A percentile compares a stretch with the other conserved stretches of the same genome.
Evolutionary conservation across 305 asterid genomes (phyloP).

Genomic region (Solanum aculeatissimum): DNA sequence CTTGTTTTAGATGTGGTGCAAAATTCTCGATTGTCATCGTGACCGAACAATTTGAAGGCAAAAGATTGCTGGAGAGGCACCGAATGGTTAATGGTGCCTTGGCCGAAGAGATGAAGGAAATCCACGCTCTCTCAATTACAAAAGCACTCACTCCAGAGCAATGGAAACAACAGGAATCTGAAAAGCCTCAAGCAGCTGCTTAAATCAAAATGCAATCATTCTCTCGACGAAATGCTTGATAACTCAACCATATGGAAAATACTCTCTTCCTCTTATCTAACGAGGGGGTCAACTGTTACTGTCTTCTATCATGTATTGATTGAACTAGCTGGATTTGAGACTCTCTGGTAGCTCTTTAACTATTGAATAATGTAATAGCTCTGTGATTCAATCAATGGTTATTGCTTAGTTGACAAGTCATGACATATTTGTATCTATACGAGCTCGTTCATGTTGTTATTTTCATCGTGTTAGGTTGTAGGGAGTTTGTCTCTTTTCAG

Average conservation of each 20-base stretch:
- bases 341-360: neutral
- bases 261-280: neutral
- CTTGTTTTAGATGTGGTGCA: slow-evolving; percentile 65
- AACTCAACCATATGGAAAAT: neutral
- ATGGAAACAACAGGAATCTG: slow-evolving; percentile 59
- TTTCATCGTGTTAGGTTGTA: neutral
- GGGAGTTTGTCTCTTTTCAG: neutral
- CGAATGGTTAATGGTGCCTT: slow-evolving; percentile 68
- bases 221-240: neutral
- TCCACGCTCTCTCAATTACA: slow-evolving; percentile 82
- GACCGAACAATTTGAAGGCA: slow-evolving; percentile 69
- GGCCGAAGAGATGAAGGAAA: slow-evolving; percentile 65
- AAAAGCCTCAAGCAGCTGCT: slow-evolving; percentile 33
- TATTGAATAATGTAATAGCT: neutral
- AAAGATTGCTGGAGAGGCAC: slow-evolving; percentile 85
- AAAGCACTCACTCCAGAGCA: slow-evolving; percentile 76
- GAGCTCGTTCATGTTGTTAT: no score
- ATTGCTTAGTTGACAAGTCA: neutral
- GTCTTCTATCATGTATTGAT: neutral
- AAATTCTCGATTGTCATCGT: slow-evolving; percentile 59
- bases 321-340: neutral
- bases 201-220: neutral
- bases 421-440: neutral
- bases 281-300: neutral
- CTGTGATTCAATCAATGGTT: neutral